Evolutionary conservation across 306 rosid genomes (phyloP).

Genomic region (Aeschynomene evenia): DNA sequence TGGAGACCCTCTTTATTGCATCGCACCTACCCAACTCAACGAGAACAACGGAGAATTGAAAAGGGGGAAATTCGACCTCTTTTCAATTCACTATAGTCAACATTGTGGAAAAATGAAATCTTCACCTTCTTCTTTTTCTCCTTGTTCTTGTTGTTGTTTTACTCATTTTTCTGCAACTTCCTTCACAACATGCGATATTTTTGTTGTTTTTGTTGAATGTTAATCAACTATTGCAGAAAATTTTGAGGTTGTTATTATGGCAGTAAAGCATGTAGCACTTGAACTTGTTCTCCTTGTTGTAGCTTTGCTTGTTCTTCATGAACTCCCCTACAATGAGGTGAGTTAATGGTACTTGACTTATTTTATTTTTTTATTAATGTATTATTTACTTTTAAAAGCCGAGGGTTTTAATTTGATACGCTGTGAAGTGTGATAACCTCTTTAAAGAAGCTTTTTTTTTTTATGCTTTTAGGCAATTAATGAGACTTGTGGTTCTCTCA

Average conservation of each 20-base stretch:
- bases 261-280: conserved; percentile 11
- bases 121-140: neutral
- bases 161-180: too few relatives aligned
- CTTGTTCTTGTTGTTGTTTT: too few relatives aligned
- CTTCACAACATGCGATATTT: neutral
- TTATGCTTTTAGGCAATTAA: conserved; percentile 35
- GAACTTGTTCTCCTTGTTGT: conserved; percentile 25
- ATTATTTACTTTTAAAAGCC: neutral
- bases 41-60: neutral
- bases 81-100: neutral
- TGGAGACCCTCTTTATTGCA: neutral
- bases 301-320: conserved; percentile 15
- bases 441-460: neutral
- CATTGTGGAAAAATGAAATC: neutral
- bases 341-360: neutral
- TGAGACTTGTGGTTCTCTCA: conserved; percentile 39
- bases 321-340: conserved; percentile 34
- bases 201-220: too few relatives aligned
- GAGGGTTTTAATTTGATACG: neutral
- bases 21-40: neutral
- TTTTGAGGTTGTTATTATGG: conserved; percentile 10
- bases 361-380: too few relatives aligned
- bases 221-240: neutral
- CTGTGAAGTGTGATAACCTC: neutral
- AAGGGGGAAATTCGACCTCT: neutral